Evolutionary conservation across 164 flowering plant genomes (phyloP).

Genomic region (Vitis riparia): DNA sequence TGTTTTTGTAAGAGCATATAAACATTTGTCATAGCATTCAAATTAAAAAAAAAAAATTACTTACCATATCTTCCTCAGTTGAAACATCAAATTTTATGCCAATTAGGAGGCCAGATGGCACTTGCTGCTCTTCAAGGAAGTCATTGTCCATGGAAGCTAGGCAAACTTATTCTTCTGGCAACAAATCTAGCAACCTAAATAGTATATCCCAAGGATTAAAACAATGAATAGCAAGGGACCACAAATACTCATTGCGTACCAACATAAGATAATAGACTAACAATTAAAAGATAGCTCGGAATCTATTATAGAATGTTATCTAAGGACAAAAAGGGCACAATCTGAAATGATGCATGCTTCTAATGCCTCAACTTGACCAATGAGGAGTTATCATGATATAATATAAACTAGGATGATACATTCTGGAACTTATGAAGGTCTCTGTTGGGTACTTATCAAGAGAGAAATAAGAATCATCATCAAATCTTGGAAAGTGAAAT

Average conservation of each 20-base stretch:
- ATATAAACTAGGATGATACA: too few species aligned
- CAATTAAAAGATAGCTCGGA: background rate
- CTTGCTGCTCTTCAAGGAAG: constrained; percentile 16
- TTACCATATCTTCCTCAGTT: constrained; percentile 52
- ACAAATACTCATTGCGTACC: too few species aligned
- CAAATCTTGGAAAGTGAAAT: too few species aligned
- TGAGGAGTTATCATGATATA: too few species aligned
- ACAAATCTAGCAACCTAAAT: constrained; percentile 4
- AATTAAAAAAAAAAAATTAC: constrained; percentile 17
- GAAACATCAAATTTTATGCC: constrained; percentile 46
- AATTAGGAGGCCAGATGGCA: constrained; percentile 45
- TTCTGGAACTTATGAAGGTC: too few species aligned
- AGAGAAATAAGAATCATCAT: too few species aligned
- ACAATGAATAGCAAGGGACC: too few species aligned
- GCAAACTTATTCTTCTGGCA: background rate
- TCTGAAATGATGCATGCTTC: too few species aligned
- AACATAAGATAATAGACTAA: background rate
- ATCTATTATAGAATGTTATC: too few species aligned
- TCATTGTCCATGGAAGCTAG: constrained; percentile 39
- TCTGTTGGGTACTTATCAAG: too few species aligned
- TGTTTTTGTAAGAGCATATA: background rate
- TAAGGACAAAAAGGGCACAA: too few species aligned
- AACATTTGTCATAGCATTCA: background rate
- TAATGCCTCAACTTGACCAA: too few species aligned
- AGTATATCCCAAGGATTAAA: background rate